Conservation (phyloP, 2,329 filamentous ascomycete genomes). For the Aureobasidium sp. region DNA sequence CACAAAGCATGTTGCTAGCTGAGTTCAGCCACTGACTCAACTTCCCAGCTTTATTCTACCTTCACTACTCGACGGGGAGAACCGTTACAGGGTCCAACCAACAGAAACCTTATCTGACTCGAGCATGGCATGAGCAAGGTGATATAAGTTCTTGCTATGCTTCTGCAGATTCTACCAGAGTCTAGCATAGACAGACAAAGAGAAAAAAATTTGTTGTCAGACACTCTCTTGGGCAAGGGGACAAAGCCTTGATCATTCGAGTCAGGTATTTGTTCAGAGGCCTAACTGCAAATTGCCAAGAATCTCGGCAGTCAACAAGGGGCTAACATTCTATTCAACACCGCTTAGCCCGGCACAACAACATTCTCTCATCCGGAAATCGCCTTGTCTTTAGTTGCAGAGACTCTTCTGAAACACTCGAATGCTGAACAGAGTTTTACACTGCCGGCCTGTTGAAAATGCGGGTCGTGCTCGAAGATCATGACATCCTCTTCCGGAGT, state of each 20-base stretch:
- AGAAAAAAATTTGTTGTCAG: not conserved
- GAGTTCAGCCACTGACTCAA: constrained; percentile 10
- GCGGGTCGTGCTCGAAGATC: not conserved
- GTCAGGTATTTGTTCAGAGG: not conserved
- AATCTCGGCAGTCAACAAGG: not conserved
- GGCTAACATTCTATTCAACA: not conserved
- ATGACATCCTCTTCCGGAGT: not conserved
- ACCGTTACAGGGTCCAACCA: constrained; percentile 8
- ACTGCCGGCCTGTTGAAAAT: not conserved
- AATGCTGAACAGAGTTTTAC: not conserved
- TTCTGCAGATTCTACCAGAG: not conserved
- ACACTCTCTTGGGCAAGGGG: not conserved
- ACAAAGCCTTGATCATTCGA: not conserved
- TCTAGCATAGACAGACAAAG: not conserved
- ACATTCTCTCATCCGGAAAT: not conserved
- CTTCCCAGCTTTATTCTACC: not conserved
- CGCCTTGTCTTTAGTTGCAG: not conserved
- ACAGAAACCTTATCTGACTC: not conserved
- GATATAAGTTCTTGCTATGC: not conserved
- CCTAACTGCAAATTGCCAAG: not conserved
- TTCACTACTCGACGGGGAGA: not conserved
- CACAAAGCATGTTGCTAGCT: not conserved
- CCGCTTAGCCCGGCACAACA: not conserved
- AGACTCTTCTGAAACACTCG: not conserved
- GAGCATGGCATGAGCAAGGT: not conserved